A percentile compares a stretch with the other conserved stretches of the same genome.
These are phyloP conservation scores for Fusarium chlamydosporum DNA, from an alignment of 2,329 filamentous ascomycete species.

Conservation along the genomic window DNA sequence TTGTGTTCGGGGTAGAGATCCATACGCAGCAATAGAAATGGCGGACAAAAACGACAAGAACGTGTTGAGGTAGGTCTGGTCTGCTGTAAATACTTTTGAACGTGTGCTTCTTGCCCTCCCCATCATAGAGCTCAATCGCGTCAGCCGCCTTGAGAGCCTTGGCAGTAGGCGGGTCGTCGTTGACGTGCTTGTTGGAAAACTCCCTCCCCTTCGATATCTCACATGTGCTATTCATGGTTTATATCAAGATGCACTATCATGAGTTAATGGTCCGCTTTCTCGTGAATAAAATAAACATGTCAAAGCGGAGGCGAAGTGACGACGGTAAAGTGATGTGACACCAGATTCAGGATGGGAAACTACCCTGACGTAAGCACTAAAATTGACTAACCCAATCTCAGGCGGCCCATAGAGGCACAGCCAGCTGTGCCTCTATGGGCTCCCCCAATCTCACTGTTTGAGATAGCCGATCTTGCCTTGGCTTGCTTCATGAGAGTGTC, in stretches of 20 bases:
- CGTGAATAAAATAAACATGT: not conserved
- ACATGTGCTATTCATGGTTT: slow-evolving; percentile 10
- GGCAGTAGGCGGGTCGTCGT: slow-evolving; percentile 13
- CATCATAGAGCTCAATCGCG: slow-evolving; percentile 22
- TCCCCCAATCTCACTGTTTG: too few relatives aligned
- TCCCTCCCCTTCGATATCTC: slow-evolving; percentile 4
- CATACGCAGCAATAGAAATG: slow-evolving; percentile 37
- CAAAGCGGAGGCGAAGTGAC: not conserved
- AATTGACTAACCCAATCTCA: not conserved
- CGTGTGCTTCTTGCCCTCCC: slow-evolving; percentile 12
- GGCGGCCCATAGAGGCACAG: too few relatives aligned
- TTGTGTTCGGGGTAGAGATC: accelerated
- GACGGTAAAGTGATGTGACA: not conserved
- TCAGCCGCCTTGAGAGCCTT: slow-evolving; percentile 3
- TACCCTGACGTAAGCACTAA: slow-evolving; percentile 15
- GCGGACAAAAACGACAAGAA: slow-evolving; percentile 36
- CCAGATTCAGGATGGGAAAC: not conserved
- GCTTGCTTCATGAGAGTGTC: not conserved
- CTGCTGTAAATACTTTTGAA: slow-evolving; percentile 35
- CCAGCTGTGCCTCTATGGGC: too few relatives aligned
- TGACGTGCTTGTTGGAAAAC: slow-evolving; percentile 1
- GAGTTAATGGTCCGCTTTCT: not conserved
- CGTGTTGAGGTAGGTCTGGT: not conserved
- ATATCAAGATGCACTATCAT: accelerated
- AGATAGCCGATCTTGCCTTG: not conserved